Evolutionary conservation across 2,329 filamentous ascomycete species (phyloP).

Genomic region (Peltaster fructicola): DNA sequence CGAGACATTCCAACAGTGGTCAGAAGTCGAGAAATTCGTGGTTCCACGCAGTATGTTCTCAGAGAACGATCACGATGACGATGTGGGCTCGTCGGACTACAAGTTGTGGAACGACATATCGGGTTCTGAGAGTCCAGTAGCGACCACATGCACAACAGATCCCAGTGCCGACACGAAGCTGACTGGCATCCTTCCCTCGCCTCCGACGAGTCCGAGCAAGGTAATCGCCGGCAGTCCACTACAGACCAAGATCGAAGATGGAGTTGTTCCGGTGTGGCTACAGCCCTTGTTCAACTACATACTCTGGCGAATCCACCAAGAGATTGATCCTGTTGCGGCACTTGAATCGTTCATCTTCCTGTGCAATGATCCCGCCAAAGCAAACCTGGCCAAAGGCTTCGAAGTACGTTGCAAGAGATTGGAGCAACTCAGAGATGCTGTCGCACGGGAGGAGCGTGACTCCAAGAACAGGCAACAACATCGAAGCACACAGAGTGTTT

Average conservation of each 20-base stretch:
- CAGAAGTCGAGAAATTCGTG: conserved; percentile 30
- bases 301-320: conserved; percentile 33
- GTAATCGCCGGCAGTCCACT: conserved; percentile 1
- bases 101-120: conserved; percentile 3
- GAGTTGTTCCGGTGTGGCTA: conserved; percentile 24
- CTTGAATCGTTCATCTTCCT: conserved; percentile 34
- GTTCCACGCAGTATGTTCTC: conserved; percentile 32
- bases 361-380: conserved; percentile 30
- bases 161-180: conserved; percentile 17
- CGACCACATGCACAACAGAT: no score
- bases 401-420: conserved; percentile 32
- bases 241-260: no score
- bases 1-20: conserved; percentile 30
- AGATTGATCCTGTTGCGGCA: conserved; percentile 28
- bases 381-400: conserved; percentile 29
- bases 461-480: conserved; percentile 20
- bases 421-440: conserved; percentile 31
- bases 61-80: conserved; percentile 27
- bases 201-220: conserved; percentile 7
- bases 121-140: conserved; percentile 3
- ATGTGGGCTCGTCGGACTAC: conserved; percentile 11
- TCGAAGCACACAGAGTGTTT: no score
- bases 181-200: conserved; percentile 21
- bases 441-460: conserved; percentile 31
- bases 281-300: conserved; percentile 34